These are phyloP conservation scores for Hyaloscypha finlandica DNA, from an alignment of 495 filamentous ascomycete species.

Conservation along the genomic window DNA sequence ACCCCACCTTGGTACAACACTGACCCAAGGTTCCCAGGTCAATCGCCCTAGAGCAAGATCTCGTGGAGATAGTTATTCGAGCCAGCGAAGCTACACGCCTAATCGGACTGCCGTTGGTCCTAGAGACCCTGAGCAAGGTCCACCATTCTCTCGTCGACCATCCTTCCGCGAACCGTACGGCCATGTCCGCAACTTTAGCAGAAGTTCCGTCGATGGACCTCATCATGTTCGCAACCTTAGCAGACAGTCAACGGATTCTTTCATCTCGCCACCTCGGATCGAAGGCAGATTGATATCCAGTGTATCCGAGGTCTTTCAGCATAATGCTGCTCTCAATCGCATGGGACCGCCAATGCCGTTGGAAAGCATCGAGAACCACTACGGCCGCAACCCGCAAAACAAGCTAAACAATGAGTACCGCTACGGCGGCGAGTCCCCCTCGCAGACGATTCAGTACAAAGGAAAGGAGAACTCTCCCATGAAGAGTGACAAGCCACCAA, in stretches of 20 bases:
- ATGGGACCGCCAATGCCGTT: constrained; percentile 8
- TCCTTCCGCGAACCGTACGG: background rate
- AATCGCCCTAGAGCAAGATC: background rate
- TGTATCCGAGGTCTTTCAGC: constrained; percentile 16
- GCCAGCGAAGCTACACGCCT: background rate
- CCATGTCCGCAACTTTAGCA: background rate
- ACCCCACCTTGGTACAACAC: background rate
- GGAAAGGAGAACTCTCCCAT: constrained; percentile 18
- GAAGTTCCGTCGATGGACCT: background rate
- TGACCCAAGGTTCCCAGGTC: background rate
- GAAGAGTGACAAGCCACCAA: background rate
- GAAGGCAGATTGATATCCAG: background rate
- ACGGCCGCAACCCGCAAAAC: background rate
- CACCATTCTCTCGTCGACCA: background rate
- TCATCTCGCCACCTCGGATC: background rate
- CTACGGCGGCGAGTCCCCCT: background rate
- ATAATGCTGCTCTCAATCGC: constrained; percentile 14
- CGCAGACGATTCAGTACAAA: background rate
- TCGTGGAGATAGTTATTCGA: constrained; percentile 1
- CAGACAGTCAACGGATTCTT: background rate
- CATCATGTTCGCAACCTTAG: background rate
- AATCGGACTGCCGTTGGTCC: background rate
- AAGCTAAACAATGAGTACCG: background rate
- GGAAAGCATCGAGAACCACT: constrained; percentile 6
- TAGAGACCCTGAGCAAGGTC: background rate